Conservation (phyloP, 2,329 filamentous ascomycete genomes). For the Cladophialophora carrionii region DNA sequence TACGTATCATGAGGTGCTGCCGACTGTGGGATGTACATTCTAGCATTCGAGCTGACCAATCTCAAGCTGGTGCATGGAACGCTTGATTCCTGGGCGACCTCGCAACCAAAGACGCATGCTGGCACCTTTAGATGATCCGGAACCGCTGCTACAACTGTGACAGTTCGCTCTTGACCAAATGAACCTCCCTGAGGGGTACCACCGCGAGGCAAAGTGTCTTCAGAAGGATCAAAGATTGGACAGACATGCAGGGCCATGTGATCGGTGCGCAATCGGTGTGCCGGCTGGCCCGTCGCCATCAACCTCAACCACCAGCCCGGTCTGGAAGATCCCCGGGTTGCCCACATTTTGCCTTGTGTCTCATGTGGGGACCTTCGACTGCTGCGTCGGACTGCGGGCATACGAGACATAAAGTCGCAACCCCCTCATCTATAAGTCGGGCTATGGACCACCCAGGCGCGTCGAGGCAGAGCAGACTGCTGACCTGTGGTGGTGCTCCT, state of each 20-base stretch:
- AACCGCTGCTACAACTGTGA: background rate
- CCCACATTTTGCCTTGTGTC: background rate
- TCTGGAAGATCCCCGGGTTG: background rate
- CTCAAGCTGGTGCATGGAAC: too few relatives aligned
- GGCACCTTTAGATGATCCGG: background rate
- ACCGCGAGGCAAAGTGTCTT: background rate
- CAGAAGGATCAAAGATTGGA: background rate
- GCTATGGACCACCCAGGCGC: too few relatives aligned
- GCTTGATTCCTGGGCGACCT: background rate
- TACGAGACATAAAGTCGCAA: background rate
- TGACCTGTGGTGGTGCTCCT: background rate
- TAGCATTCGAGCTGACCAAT: too few relatives aligned
- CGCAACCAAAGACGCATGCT: background rate
- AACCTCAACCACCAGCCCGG: background rate
- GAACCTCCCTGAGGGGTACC: background rate
- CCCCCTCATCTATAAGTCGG: background rate
- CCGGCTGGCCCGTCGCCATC: background rate
- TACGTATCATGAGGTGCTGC: slow-evolving; percentile 1
- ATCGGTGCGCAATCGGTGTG: background rate
- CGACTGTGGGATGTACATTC: too few relatives aligned
- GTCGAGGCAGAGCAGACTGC: background rate
- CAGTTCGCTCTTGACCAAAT: background rate
- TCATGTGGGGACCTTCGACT: slow-evolving; percentile 1
- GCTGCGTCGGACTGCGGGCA: background rate
- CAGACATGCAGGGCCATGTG: slow-evolving; percentile 4